Evolutionary conservation across 768 basidiomycete genomes (phyloP), one percentile per base, ranked within the genome.

Genomic region (Tulasnella sp.): DNA sequence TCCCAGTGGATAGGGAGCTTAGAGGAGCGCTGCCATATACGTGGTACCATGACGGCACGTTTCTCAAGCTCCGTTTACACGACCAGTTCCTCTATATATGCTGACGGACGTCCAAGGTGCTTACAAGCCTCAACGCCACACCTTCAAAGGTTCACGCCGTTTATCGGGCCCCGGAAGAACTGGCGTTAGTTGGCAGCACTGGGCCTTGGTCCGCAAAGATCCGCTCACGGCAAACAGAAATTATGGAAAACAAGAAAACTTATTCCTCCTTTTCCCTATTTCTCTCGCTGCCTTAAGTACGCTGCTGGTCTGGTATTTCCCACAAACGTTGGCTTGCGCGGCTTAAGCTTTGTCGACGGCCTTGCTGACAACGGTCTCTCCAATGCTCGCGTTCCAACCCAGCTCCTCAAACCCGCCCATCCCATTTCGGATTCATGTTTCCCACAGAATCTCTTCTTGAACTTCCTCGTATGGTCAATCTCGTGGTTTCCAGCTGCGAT

Each of bases 401-500:
- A 54, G 20, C 54, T 54, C 46, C 54, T 54, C 77, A 34, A 50
- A 48, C 60, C 37, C 78, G 82, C 85, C 83, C 84, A 78, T 82
- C 85, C 87, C 54, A 90, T 84, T 87, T 88, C 81, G 75, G 69
- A 12, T 72, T 81, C 5, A 37, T 37, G 37, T 28, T 80, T 76
- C 31, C 89, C 88, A 37, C 87, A 93, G 84, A 96, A 96, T 81
- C 89, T 89, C 83, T 90, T 89, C 85, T 89, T 94, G 86, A 95
- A 97, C 83, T 94, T 88, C 16, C 94, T 94, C 84, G 96, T 86
- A 16, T 96, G 88, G 8, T 96, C 96, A 1, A 91, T 90, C 73
- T 90, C 90, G 76, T 91, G 91, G 81, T 88, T 90, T 84, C 94
- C 94, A 81, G 93, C 93, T 82, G 92, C 91, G 75, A 87, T 85